A percentile compares a stretch with the other conserved stretches of the same genome.
These are phyloP conservation scores for Pseudozyma pruni DNA, from an alignment of 1,284 basidiomycete genomes.

Conservation along the genomic window DNA sequence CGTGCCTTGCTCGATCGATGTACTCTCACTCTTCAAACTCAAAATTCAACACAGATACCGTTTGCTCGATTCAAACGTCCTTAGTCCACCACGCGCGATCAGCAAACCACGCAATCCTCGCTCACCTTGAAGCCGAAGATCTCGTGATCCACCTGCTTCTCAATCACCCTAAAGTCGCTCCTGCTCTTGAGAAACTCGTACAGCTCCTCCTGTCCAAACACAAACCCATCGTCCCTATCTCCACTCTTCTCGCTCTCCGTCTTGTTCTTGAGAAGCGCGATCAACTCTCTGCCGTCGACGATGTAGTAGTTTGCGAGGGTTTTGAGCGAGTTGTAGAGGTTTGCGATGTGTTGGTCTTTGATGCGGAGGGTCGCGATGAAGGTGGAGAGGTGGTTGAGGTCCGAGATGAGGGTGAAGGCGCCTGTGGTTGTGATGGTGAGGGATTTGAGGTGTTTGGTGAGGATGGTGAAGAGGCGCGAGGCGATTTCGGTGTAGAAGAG, in stretches of 20 bases:
- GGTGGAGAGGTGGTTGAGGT: constrained; percentile 89
- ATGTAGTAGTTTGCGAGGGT: constrained; percentile 95
- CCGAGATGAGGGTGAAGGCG: constrained; percentile 94
- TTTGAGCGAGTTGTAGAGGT: constrained; percentile 91
- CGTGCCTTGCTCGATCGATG: too few species aligned
- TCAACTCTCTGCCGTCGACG: constrained; percentile 79
- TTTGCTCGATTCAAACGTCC: too few species aligned
- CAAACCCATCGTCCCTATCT: constrained; percentile 21
- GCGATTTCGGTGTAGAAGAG: constrained; percentile 98
- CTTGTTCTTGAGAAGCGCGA: constrained; percentile 27
- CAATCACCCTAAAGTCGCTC: constrained; percentile 60
- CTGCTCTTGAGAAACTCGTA: constrained; percentile 50
- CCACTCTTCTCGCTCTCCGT: constrained; percentile 1
- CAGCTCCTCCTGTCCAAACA: constrained; percentile 76
- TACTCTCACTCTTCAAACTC: too few species aligned
- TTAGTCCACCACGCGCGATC: too few species aligned
- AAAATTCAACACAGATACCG: background rate
- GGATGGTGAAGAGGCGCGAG: constrained; percentile 84
- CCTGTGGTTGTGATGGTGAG: constrained; percentile 93
- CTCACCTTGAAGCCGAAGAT: constrained; percentile 66
- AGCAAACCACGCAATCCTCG: constrained; percentile 58
- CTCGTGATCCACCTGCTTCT: constrained; percentile 64
- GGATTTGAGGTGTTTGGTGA: constrained; percentile 95
- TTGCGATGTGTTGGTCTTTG: constrained; percentile 75
- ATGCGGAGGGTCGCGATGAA: constrained; percentile 75